Evolutionary conservation across 1,284 basidiomycete species (phyloP), one percentile per base, ranked within the genome.

Genomic region (Irpex sp.): DNA sequence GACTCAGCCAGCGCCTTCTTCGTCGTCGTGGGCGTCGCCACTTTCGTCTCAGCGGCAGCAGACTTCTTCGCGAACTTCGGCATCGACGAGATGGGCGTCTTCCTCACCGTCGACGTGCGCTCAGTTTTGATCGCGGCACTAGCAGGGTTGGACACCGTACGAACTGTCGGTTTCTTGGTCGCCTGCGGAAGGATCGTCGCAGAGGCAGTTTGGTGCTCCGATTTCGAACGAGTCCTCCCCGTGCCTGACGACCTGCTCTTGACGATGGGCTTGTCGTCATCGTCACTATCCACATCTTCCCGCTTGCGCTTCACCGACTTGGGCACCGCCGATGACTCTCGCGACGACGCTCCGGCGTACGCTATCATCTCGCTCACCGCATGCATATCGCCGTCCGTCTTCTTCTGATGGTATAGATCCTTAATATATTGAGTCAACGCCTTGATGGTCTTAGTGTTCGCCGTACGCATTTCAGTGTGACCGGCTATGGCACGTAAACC

Each of bases 371-470:
- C 49, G 13, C 9, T 19, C 11, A 19, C 49, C 17, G 17, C 49
- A 4, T 52, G n/a, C 17, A 3, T 9, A 26, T 52, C 49, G 17
- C 49, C 49, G 13, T 9, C 6, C 3, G 21, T 9, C 3, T 26
- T 26, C 17, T 8, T 26, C 26, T 26, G 26, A 2, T 26, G 9
- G 49, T 19, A 19, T 9, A 52, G 17, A 5, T 19, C 9, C 34
- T 70, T 71, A 34, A 75, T 13, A 37, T 75, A 73, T 15, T 66
- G 67, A 65, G 83, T 76, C 56, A 81, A 81, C 9, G 75, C 72
- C 62, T 77, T 82, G 37, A 73, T 72, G 44, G 81, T 74, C 38
- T 76, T 77, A 8, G 65, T 63, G 49, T 84, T 84, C 51, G 73
- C 71, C 26, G 26, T 26, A 48, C 81, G 80, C 47, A 83, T 74